phyloP scores from a whole-genome alignment of 768 basidiomycete genomes.

The Leccinum barrowsii region DNA sequence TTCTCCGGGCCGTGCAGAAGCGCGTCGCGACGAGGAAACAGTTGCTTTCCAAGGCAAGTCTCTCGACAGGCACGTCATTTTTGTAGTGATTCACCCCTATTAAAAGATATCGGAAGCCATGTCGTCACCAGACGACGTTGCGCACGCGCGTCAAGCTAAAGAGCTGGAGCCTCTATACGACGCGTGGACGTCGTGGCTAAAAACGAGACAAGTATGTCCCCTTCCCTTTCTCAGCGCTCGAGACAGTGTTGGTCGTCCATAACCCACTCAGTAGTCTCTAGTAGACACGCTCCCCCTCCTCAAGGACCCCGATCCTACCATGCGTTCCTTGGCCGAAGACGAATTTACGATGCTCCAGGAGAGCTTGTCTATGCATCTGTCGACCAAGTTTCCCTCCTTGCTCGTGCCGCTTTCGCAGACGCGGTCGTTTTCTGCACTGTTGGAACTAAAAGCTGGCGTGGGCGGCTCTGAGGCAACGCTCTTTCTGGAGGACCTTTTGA shows the following conservation, averaged over 20 bases:
- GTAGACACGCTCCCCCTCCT: conserved; percentile 61
- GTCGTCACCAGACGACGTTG: conserved; percentile 55
- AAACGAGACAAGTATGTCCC: conserved; percentile 53
- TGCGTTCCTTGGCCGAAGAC: conserved; percentile 70
- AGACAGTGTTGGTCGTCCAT: conserved; percentile 2
- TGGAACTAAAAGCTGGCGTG: conserved; percentile 91
- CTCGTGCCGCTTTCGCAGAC: conserved; percentile 74
- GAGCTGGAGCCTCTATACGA: conserved; percentile 64
- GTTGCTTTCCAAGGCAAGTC: conserved; percentile 43
- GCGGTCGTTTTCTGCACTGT: conserved; percentile 63
- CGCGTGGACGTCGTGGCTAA: conserved; percentile 65
- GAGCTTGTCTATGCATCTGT: conserved; percentile 26
- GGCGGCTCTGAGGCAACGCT: conserved; percentile 87
- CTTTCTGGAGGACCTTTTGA: conserved; percentile 71
- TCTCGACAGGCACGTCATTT: not conserved
- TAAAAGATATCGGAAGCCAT: conserved; percentile 50
- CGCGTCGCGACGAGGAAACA: conserved; percentile 48
- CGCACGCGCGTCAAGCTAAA: conserved; percentile 56
- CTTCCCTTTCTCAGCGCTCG: not conserved
- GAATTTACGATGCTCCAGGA: conserved; percentile 52
- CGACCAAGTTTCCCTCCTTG: conserved; percentile 58
- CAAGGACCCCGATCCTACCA: conserved; percentile 67
- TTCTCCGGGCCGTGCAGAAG: conserved; percentile 52
- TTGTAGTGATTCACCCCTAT: not conserved
- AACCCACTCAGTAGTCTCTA: conserved; percentile 52